Conservation (phyloP, 495 filamentous ascomycete genomes). For the Penicillium ochrochloron region DNA sequence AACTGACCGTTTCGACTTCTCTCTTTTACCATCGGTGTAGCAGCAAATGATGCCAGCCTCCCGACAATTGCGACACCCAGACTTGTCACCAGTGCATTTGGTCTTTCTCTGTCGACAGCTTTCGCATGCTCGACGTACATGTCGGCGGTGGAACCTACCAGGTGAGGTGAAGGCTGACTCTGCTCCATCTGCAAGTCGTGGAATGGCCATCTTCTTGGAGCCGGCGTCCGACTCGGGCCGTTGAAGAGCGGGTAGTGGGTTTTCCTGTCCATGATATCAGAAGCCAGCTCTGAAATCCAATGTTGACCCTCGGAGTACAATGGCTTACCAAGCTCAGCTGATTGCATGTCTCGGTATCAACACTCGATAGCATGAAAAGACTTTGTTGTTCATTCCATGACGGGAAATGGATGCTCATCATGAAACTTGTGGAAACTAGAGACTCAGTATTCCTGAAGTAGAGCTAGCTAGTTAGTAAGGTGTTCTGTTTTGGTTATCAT, state of each 20-base stretch:
- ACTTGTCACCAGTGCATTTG: constrained; percentile 61
- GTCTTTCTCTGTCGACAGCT: constrained; percentile 57
- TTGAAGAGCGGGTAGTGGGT: constrained; percentile 25
- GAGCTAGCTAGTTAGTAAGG: background rate
- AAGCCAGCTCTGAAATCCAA: background rate
- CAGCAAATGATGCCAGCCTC: constrained; percentile 55
- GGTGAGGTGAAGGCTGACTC: constrained; percentile 45
- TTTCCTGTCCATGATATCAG: constrained; percentile 30
- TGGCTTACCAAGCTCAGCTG: constrained; percentile 35
- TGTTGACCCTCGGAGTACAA: background rate
- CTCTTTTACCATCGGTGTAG: constrained; percentile 63
- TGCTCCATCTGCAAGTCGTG: constrained; percentile 45
- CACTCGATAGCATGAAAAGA: constrained; percentile 38
- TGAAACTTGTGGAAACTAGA: constrained; percentile 2
- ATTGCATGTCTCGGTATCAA: constrained; percentile 37
- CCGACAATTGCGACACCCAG: constrained; percentile 59
- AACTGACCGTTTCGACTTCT: constrained; percentile 57
- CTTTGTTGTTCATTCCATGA: constrained; percentile 38
- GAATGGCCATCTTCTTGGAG: constrained; percentile 47
- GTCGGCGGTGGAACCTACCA: constrained; percentile 46
- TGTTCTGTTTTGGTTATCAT: background rate
- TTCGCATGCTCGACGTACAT: constrained; percentile 54
- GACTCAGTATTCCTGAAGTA: background rate
- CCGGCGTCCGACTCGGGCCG: constrained; percentile 25
- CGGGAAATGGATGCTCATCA: constrained; percentile 36